These are phyloP conservation scores for Suhomyces prunicola DNA, from an alignment of 805 yeast genomes.

Conservation along the genomic window DNA sequence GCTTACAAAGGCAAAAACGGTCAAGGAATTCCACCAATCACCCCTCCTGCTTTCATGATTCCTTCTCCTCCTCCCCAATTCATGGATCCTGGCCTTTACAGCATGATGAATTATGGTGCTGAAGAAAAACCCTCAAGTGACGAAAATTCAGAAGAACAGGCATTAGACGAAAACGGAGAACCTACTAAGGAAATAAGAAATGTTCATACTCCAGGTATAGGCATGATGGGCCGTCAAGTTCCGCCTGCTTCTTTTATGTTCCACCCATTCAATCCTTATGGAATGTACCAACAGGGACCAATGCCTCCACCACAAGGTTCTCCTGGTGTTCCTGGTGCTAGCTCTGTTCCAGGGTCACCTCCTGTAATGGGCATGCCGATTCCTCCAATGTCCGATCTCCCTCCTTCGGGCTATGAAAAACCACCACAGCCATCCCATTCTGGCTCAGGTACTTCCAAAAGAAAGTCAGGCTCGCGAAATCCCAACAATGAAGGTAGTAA, in stretches of 20 bases:
- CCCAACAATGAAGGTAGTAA: conserved; percentile 8
- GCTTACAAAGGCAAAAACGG: conserved; percentile 31
- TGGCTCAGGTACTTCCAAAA: conserved; percentile 3
- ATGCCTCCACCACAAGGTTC: neutral
- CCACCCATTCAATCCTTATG: conserved; percentile 51
- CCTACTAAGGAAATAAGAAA: conserved; percentile 3
- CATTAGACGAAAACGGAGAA: conserved; percentile 9
- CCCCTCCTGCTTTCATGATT: conserved; percentile 39
- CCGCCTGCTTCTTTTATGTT: conserved; percentile 41
- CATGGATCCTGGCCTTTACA: conserved; percentile 35
- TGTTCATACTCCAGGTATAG: conserved; percentile 26
- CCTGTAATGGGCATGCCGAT: conserved; percentile 3
- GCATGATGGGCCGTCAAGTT: conserved; percentile 33
- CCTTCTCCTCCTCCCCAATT: conserved; percentile 36
- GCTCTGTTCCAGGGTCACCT: neutral
- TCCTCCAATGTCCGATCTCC: conserved; percentile 2
- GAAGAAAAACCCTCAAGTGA: conserved; percentile 6
- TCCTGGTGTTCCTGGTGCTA: neutral
- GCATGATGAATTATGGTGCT: conserved; percentile 25
- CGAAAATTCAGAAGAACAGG: conserved; percentile 3
- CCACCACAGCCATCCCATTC: conserved; percentile 11
- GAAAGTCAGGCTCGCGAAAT: conserved; percentile 19
- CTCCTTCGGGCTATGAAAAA: conserved; percentile 10
- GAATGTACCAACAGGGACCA: conserved; percentile 28
- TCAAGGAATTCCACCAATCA: conserved; percentile 31